Percentiles rank a stretch among this genome's conserved stretches.
These are phyloP conservation scores for Hypholoma sublateritium DNA, from an alignment of 768 basidiomycete species.

Conservation along the genomic window DNA sequence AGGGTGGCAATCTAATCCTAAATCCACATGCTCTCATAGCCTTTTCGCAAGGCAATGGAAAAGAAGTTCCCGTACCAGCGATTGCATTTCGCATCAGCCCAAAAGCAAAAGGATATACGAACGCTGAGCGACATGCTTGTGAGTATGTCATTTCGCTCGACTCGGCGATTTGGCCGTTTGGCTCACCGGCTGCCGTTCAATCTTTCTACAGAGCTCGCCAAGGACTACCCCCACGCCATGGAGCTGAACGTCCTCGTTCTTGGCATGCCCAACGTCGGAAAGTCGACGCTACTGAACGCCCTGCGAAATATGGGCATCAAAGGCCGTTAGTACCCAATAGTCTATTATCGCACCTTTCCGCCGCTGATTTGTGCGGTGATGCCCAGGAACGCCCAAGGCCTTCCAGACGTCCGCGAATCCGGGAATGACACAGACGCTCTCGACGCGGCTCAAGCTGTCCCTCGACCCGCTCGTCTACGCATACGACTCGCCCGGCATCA, in stretches of 20 bases:
- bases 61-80: constrained; percentile 69
- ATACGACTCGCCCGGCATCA: constrained; percentile 94
- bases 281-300: constrained; percentile 91
- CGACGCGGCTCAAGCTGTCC: constrained; percentile 85
- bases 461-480: constrained; percentile 85
- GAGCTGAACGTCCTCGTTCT: constrained; percentile 90
- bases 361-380: constrained; percentile 7
- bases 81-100: constrained; percentile 72
- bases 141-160: constrained; percentile 52
- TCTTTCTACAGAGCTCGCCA: constrained; percentile 59
- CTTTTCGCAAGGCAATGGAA: constrained; percentile 72
- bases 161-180: constrained; percentile 8
- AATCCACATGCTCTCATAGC: constrained; percentile 39
- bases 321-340: constrained; percentile 62
- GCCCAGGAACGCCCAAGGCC: constrained; percentile 78
- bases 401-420: constrained; percentile 87
- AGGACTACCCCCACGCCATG: constrained; percentile 63
- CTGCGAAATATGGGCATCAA: constrained; percentile 83
- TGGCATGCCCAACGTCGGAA: constrained; percentile 99
- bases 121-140: constrained; percentile 65
- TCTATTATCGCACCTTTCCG: constrained; percentile 7
- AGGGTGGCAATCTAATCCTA: constrained; percentile 10
- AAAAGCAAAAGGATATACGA: constrained; percentile 63
- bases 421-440: constrained; percentile 86
- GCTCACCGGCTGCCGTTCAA: constrained; percentile 2